Conservation (phyloP, 805 yeast species). For the Lachancea thermotolerans region DNA sequence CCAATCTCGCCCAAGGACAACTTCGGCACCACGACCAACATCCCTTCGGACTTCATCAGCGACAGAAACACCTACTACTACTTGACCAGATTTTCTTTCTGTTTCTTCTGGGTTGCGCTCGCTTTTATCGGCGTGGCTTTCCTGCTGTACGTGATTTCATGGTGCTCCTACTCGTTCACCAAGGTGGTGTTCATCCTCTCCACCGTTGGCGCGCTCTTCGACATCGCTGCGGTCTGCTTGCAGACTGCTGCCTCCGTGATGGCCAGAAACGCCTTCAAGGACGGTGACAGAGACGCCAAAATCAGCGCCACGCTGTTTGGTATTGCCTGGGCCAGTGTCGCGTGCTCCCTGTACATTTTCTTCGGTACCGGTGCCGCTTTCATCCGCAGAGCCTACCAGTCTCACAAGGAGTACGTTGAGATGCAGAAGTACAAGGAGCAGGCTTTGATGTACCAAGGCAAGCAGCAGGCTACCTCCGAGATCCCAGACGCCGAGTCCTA, state of each 20-base stretch:
- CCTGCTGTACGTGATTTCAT: conserved; percentile 46
- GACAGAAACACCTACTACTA: conserved; percentile 56
- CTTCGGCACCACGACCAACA: conserved; percentile 45
- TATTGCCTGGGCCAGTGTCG: conserved; percentile 65
- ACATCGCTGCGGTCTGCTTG: conserved; percentile 57
- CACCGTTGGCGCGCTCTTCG: conserved; percentile 45
- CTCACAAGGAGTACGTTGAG: conserved; percentile 15
- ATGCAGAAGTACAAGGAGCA: conserved; percentile 16
- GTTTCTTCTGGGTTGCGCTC: conserved; percentile 52
- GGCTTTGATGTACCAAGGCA: conserved; percentile 14
- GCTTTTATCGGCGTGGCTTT: conserved; percentile 59
- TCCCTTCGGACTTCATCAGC: conserved; percentile 48
- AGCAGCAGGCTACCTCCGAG: conserved; percentile 8
- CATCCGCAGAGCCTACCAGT: conserved; percentile 18
- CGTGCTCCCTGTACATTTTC: conserved; percentile 21
- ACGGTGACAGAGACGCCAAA: conserved; percentile 38
- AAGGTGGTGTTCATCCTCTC: conserved; percentile 48
- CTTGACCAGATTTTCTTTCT: conserved; percentile 60
- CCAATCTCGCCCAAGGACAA: conserved; percentile 74
- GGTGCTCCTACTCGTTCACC: conserved; percentile 50
- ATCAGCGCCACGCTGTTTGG: conserved; percentile 56
- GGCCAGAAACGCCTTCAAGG: conserved; percentile 62
- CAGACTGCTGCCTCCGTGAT: conserved; percentile 74
- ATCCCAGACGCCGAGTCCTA: conserved; percentile 5
- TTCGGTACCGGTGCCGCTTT: conserved; percentile 17